A percentile compares a stretch with the other conserved stretches of the same genome.
Conservation (phyloP, 1,284 basidiomycete genomes). For the Puccinia polysora region DNA sequence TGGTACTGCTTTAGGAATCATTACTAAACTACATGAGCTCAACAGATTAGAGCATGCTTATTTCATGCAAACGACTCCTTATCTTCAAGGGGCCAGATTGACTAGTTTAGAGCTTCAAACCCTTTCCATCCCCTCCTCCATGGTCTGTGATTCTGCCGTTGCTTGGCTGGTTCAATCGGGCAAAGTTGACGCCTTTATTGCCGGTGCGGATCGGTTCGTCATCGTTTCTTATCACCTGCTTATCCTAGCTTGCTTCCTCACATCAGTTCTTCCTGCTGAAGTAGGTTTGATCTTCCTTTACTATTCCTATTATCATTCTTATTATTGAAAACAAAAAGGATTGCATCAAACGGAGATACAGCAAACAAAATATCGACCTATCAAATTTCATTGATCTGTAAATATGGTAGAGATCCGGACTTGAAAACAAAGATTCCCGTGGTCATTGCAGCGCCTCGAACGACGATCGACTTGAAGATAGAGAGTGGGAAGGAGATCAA, state of each 20-base stretch:
- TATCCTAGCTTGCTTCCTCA: not conserved
- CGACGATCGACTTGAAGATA: conserved; percentile 73
- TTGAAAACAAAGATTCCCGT: conserved; percentile 62
- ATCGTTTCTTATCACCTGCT: not conserved
- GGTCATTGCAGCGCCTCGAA: conserved; percentile 81
- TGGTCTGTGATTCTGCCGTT: conserved; percentile 61
- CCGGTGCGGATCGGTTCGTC: conserved; percentile 33
- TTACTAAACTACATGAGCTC: conserved; percentile 75
- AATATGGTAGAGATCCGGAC: conserved; percentile 3
- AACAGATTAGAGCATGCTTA: conserved; percentile 71
- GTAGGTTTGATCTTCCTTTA: too few species aligned
- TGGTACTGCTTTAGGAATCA: conserved; percentile 86
- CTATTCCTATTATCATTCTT: too few species aligned
- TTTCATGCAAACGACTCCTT: conserved; percentile 85
- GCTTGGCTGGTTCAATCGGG: conserved; percentile 29
- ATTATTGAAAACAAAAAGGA: conserved; percentile 57
- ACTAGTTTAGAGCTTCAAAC: conserved; percentile 80
- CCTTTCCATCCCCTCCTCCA: conserved; percentile 73
- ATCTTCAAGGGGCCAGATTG: conserved; percentile 77
- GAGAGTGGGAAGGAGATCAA: conserved; percentile 59
- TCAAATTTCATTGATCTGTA: conserved; percentile 32
- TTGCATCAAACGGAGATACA: conserved; percentile 84
- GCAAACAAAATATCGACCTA: conserved; percentile 66
- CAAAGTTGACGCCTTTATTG: conserved; percentile 37
- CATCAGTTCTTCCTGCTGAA: too few species aligned